These are phyloP conservation scores for Fagus crenata DNA, from an alignment of 306 rosid genomes.

Conservation along the genomic window DNA sequence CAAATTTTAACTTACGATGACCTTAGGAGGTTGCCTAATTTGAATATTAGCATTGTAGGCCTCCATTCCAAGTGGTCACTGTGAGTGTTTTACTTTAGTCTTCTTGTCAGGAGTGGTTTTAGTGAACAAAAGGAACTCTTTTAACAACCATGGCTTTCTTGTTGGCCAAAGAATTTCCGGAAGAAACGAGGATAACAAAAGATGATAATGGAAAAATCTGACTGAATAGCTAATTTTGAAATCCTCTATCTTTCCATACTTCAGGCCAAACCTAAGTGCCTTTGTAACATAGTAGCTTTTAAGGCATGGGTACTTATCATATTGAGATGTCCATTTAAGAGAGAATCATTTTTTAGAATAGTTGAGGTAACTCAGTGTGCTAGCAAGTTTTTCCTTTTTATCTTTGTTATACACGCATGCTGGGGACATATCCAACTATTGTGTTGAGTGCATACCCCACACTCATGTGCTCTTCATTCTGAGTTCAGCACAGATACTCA, in stretches of 20 bases:
- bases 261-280: neutral
- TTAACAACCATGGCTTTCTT: neutral
- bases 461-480: neutral
- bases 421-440: neutral
- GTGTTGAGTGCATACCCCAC: neutral
- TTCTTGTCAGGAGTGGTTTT: neutral
- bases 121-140: neutral
- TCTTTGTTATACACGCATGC: neutral
- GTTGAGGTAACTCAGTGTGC: neutral
- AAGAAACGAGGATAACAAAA: neutral
- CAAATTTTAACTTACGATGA: neutral
- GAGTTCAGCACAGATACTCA: neutral
- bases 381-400: neutral
- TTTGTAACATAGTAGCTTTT: neutral
- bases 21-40: too few species aligned
- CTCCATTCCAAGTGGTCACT: too few species aligned
- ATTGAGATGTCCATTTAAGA: neutral
- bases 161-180: neutral
- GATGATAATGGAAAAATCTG: neutral
- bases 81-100: too few species aligned
- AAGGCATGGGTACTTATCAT: neutral
- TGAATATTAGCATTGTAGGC: too few species aligned
- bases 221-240: neutral
- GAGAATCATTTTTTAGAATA: neutral
- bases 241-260: neutral